phyloP scores from a whole-genome alignment of 768 basidiomycete genomes.

The Lentinula boryana region DNA sequence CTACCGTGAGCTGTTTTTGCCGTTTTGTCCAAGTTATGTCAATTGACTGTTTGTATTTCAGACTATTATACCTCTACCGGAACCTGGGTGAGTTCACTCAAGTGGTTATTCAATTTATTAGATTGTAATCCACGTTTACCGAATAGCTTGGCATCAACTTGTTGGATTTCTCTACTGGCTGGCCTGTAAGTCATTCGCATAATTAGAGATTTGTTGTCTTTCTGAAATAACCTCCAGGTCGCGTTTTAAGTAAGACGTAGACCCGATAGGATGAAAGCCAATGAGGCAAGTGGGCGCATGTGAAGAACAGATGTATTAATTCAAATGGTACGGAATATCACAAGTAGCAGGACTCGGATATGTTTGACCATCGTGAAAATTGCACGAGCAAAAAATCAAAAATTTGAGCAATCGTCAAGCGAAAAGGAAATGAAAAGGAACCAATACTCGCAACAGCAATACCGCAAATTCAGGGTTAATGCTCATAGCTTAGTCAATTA shows the following conservation, averaged over 20 bases:
- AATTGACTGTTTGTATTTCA: slow-evolving; percentile 10
- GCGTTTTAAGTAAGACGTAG: background rate
- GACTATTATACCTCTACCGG: slow-evolving; percentile 47
- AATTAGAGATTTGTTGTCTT: background rate
- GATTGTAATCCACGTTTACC: background rate
- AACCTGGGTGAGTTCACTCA: slow-evolving; percentile 27
- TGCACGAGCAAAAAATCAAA: no score
- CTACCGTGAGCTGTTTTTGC: slow-evolving; percentile 33
- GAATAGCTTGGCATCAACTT: slow-evolving; percentile 38
- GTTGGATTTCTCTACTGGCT: slow-evolving; percentile 44
- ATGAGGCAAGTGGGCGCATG: no score
- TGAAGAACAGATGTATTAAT: no score
- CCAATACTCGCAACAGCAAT: background rate
- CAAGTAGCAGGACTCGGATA: no score
- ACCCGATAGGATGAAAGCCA: no score
- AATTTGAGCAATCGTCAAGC: background rate
- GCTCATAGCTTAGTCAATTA: slow-evolving; percentile 35
- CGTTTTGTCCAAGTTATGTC: background rate
- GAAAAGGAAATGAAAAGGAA: background rate
- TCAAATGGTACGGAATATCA: no score
- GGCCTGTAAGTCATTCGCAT: slow-evolving; percentile 28
- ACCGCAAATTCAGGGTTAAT: background rate
- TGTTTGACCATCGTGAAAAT: no score
- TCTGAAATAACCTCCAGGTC: background rate
- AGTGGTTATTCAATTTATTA: background rate